A percentile compares a stretch with the other conserved stretches of the same genome.
Evolutionary conservation across 2,329 filamentous ascomycete genomes (phyloP).

Genomic region (Colletotrichum gigasporum): DNA sequence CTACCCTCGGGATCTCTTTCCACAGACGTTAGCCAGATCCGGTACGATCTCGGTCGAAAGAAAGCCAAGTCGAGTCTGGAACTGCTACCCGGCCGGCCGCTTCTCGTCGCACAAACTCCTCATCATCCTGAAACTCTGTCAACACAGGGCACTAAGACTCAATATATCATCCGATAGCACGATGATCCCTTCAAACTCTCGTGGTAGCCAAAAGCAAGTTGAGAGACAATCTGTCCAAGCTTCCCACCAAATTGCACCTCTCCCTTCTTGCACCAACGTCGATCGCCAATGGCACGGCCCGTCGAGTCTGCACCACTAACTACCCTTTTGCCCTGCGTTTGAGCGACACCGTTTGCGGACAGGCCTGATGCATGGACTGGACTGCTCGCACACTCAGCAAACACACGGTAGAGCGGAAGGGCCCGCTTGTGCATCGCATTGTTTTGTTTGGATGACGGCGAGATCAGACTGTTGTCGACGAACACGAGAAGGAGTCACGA

Average conservation of each 20-base stretch:
- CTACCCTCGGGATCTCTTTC: neutral
- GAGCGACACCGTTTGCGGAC: slow-evolving; percentile 8
- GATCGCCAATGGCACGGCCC: neutral
- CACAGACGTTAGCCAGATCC: neutral
- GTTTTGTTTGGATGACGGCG: neutral
- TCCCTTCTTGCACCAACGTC: neutral
- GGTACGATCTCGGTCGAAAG: neutral
- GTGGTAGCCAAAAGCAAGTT: slow-evolving; percentile 1
- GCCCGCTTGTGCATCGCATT: neutral
- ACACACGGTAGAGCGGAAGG: neutral
- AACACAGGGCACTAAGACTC: slow-evolving; percentile 17
- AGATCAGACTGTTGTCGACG: neutral
- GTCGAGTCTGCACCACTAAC: neutral
- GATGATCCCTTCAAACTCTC: slow-evolving; percentile 21
- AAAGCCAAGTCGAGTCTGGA: slow-evolving; percentile 9
- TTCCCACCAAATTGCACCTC: neutral
- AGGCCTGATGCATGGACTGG: slow-evolving; percentile 15
- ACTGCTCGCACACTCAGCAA: neutral
- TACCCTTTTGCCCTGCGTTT: too few relatives aligned
- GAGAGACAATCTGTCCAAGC: neutral
- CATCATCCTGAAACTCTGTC: slow-evolving; percentile 12
- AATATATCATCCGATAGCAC: slow-evolving; percentile 5
- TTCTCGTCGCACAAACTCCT: neutral
- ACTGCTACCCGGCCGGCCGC: neutral
- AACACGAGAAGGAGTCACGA: neutral